Evolutionary conservation across 176 grass and related monocot genomes (phyloP), one percentile per base, ranked within the genome.

Genomic region (Phoenix roebelenii): DNA sequence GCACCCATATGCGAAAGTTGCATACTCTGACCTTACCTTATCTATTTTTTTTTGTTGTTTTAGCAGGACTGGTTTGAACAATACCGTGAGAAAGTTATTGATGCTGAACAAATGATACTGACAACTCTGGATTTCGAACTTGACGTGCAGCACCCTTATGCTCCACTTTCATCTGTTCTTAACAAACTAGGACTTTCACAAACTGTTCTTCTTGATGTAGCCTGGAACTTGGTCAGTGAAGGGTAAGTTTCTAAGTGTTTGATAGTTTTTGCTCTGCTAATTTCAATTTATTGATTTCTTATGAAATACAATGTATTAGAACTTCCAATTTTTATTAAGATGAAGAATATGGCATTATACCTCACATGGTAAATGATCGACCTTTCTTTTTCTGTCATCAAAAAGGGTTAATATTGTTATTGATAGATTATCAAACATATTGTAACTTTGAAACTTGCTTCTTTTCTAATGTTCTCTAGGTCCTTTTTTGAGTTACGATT

Each of bases 81-180:
- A 19, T 95, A 95, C 48, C 70, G 85, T 58, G 90, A 95, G 66
- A 74, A 70, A 49, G 79, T 89, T 48, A 89, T 73, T 82, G 73
- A 83, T 18, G 52, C 64, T 1, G 90, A 95, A 81, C 82, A 95
- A 72, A 79, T 79, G 90, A 89, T 95, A 83, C 62, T 95, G 59
- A 95, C 76, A 64, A 95, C 85, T 23, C 82, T 95, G 52, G 82
- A 89, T 85, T 95, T 95, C 20, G 90, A 95, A 64, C 76, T 95
- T 63, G 85, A 95, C 72, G 90, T 89, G 71, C 54, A 63, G 39
- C 90, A 95, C 76, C 90, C 90, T 60, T 95, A 95, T 73, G 85
- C 66, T 64, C 35, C 85, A 5, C 82, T 89, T 66, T 68, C 73
- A 23, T 89, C 82, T n/a, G 70, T 74, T 30, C 75, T 95, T 65